Base-by-base conservation (phyloP, 1,139 yeast genomes). In the Candida tetrigidarum region DNA sequence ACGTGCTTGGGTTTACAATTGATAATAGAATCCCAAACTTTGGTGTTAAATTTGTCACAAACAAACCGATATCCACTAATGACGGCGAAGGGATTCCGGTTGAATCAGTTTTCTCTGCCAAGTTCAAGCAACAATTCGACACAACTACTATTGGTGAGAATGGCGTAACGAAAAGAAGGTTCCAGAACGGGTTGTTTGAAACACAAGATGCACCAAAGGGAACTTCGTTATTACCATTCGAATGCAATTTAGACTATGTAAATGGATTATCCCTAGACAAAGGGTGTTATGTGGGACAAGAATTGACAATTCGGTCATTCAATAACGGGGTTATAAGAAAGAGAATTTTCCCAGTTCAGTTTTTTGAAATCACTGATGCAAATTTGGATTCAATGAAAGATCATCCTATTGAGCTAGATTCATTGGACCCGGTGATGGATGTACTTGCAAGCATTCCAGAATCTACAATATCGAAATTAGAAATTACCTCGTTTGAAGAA, bases 201-300 rank as follows among this genome's bases (percentile, higher is more conserved):
- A 78, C 84, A 0, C 63, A 67, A 4, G 84, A 80, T 54, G 62
- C 71, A 0, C 60, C 71, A 1, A 65, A 64, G 32, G 71, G 67
- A 11, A 55, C 54, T 2, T 57, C 83, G 5, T 63, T 87, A 1
- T 67, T 93, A 9, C 98, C 99, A 0, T 78, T 93, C 54, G 99
- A 95, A 56, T 75, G 82, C 48, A 89, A 90, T 60, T 69, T 92
- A 51, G 99, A 95, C 64, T 83, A 78, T 56, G 81, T 81, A 68
- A 86, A 88, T 54, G 96, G 97, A 1, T 78, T 92, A 14, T 89
- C 93, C 44, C 79, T 86, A 43, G 82, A 91, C 54, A 93, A 93
- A 62, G 99, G 99, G 3, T 93, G 99, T 62, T 93, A 93, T 57
- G 85, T 90, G 16, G 99, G 99, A 0, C 99, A 93, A 63, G 99